Conservation (phyloP, 1,284 basidiomycete species). For the Apiotrichum gamsii region DNA sequence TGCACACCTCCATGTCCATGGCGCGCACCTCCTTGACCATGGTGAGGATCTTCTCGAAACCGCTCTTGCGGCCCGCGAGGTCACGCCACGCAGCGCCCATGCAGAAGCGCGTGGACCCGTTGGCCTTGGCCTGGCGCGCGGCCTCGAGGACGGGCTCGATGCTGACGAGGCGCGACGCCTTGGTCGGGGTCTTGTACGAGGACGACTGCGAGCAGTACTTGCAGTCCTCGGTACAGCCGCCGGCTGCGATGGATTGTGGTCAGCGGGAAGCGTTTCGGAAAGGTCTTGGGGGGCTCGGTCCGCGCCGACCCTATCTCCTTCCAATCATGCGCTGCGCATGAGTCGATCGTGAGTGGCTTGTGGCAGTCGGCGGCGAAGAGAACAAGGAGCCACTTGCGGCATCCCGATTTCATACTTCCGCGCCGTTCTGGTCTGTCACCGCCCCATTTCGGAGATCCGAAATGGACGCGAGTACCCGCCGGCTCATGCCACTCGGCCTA, state of each 20-base stretch:
- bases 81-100: slow-evolving; percentile 99
- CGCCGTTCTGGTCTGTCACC: too few relatives aligned
- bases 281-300: too few relatives aligned
- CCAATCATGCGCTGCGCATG: too few relatives aligned
- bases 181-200: slow-evolving; percentile 79
- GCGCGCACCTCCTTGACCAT: slow-evolving; percentile 81
- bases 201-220: slow-evolving; percentile 98
- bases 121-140: slow-evolving; percentile 86
- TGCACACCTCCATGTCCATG: slow-evolving; percentile 96
- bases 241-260: slow-evolving; percentile 55
- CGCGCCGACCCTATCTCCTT: too few relatives aligned
- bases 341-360: too few relatives aligned
- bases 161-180: slow-evolving; percentile 81
- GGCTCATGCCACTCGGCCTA: too few relatives aligned
- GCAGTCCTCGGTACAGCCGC: slow-evolving; percentile 95
- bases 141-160: slow-evolving; percentile 87
- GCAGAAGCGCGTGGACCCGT: slow-evolving; percentile 95
- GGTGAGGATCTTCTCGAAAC: slow-evolving; percentile 85
- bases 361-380: too few relatives aligned
- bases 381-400: too few relatives aligned
- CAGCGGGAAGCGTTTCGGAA: too few relatives aligned
- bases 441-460: too few relatives aligned
- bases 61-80: slow-evolving; percentile 84
- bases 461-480: too few relatives aligned
- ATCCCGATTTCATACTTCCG: too few relatives aligned